Conservation (phyloP, 352 stramenopile genomes). For the Saprolegnia diclina region DNA sequence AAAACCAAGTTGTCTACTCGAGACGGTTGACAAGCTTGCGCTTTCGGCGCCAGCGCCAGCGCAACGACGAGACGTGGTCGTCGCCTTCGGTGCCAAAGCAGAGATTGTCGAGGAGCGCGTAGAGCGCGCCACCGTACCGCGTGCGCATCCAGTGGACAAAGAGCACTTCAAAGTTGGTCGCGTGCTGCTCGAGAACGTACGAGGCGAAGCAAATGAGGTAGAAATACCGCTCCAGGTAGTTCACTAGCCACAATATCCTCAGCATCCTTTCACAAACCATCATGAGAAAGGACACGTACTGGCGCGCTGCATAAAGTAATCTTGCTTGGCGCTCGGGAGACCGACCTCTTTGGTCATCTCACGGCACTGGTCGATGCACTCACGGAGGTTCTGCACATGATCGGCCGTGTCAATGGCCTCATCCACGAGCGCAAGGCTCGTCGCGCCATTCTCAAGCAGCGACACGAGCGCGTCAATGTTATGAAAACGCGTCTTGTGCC, state of each 20-base stretch:
- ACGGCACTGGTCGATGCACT: constrained; percentile 75
- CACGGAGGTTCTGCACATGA: constrained; percentile 79
- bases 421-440: constrained; percentile 62
- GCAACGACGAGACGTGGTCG: constrained; percentile 75
- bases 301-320: constrained; percentile 78
- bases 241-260: constrained; percentile 37
- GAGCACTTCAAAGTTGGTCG: constrained; percentile 45
- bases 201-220: constrained; percentile 86
- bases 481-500: constrained; percentile 48
- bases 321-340: constrained; percentile 54
- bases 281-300: constrained; percentile 18
- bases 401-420: constrained; percentile 72
- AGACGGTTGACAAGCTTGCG: constrained; percentile 77
- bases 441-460: constrained; percentile 62
- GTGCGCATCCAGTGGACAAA: constrained; percentile 84
- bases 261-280: neutral
- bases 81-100: constrained; percentile 79
- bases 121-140: constrained; percentile 73
- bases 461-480: constrained; percentile 67
- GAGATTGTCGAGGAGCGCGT: constrained; percentile 80
- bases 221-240: constrained; percentile 87
- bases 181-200: constrained; percentile 71
- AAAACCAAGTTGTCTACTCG: constrained; percentile 33
- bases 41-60: constrained; percentile 83
- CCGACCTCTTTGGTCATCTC: constrained; percentile 70